Base-by-base conservation (phyloP, 2,329 filamentous ascomycete species). In the Microsporum audouinii region DNA sequence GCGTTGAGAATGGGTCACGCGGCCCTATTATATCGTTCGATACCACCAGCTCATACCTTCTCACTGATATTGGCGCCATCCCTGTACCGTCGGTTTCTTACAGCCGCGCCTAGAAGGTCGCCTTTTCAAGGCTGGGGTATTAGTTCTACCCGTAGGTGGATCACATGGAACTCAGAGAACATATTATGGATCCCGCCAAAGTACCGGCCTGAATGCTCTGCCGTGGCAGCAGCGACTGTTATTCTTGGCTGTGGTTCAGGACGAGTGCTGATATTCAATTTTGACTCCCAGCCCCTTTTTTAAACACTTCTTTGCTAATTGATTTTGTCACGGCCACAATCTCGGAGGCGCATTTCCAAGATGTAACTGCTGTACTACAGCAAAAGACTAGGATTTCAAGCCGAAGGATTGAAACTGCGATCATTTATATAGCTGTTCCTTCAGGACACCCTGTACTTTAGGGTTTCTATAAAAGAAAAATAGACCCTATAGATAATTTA, bases 101-200 rank as follows among this genome's bases (percentile, higher is more conserved):
- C 29, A 4, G 14, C 31, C n/a, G n/a, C n/a, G 14, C n/a, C 8
- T 14, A 23, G 17, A 23, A 3, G 39, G 6, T 38, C 41, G 31
- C 5, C 12, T 7, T 23, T 41, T 34, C 7, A 27, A 8, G 59
- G 59, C 29, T 56, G 8, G 17, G 33, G 47, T 7, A 2, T 47
- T 8, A 47, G 43, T 17, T 8, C 29, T 2, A 27, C 39, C 33
- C 5, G 17, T 6, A 27, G 29, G 8, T 60, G 59, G 59, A 41
- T 60, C 14, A 60, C 43, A 2, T 60, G 59, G 45, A 55, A 56
- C 33, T n/a, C 14, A 3, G 7, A 60, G 7, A 56, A 56, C 5
- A 10, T 55, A 27, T 27, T 60, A 41, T 55, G 45, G 0, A 4
- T 60, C 2, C 59, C 59, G 14, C 10, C 45, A 27, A 47, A 56